Evolutionary conservation across 768 basidiomycete genomes (phyloP), one percentile per base, ranked within the genome.

Genomic region (Ramaria sp.): DNA sequence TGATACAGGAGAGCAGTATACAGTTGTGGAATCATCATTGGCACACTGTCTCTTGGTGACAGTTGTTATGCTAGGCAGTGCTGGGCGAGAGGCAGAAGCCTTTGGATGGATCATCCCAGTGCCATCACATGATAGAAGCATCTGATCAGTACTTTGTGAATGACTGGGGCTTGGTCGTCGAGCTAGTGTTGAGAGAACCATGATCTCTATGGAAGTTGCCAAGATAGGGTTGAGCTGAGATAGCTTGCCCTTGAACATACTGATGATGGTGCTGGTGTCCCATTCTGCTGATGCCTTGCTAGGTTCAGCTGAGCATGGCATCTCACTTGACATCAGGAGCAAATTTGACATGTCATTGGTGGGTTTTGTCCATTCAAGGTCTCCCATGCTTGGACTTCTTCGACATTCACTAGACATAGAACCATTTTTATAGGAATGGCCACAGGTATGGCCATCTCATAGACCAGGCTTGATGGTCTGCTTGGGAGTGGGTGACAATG

Each of bases 351-450:
- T 61, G 47, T 72, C 65, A 1, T 70, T 54, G 58, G 72, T 67
- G 2, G 71, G 66, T 60, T 75, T 76, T 66, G 79, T 76, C 50
- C 78, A 62, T 39, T 86, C 85, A 7, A 76, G 75, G 64, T 86
- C 81, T 51, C 84, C 78, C 52, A 86, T 79, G 61, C 87, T 89
- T 78, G 83, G 79, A 65, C 86, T 88, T 59, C 87, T 73, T 62
- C 84, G 78, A 62, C 84, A 82, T 51, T 62, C 67, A 64, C 33
- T 67, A 56, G 31, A 64, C 56, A 61, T 66, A 69, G 46, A 54
- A 56, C 37, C 59, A 59, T 46, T 62, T 55, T 24, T n/a, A 66
- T 64, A 42, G 66, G 65, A 15, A 68, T 61, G 10, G 65, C 63
- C 43, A 5, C 27, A 5, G 27, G 5, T 5, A 27, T 27, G 27